Evolutionary conservation across 805 yeast species (phyloP), one percentile per base, ranked within the genome.

Genomic region (Suhomyces faveliae): DNA sequence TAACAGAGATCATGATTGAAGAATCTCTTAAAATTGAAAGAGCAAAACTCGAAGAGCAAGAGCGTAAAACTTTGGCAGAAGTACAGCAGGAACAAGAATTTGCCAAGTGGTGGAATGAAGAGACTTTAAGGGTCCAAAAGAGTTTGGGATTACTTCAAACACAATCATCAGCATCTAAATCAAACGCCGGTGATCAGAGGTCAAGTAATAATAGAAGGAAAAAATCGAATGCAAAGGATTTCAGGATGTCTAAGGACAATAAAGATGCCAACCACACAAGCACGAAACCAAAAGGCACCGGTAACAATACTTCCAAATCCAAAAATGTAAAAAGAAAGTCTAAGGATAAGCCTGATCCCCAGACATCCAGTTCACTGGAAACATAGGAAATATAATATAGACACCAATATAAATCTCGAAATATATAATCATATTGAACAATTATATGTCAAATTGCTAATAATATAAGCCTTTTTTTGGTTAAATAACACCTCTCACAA

Each of bases 21-120:
- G 82, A 79, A 46, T 71, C 79, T 17, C 62, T 73, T 29, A 68
- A 62, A 51, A 56, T 66, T 3, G 70, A 69, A 52, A 66, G 60
- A 15, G 52, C 55, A 0, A 65, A 63, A 43, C 56, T 55, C 24
- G 59, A 58, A 48, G 67, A 68, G 42, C 51, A 52, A 1, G 64
- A 64, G 23, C 53, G 64, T 10, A 73, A 73, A 46, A 73, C 87
- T 1, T 63, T 87, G 38, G 83, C 79, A 40, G 96, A 90, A 49
- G 78, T 86, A 40, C 85, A 84, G 59, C 84, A 84, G 54, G 96
- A 90, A 53, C 88, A 87, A 58, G 89, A 84, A 59, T 90, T 90
- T 70, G 90, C 84, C 23, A 77, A 70, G 50, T 90, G 97, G 97
- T 90, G 96, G 91, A 85, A 80, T 30, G 82, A 80, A 53, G 96